Base-by-base conservation (phyloP, 345 rosid species). In the Odontarrhena argentea region DNA sequence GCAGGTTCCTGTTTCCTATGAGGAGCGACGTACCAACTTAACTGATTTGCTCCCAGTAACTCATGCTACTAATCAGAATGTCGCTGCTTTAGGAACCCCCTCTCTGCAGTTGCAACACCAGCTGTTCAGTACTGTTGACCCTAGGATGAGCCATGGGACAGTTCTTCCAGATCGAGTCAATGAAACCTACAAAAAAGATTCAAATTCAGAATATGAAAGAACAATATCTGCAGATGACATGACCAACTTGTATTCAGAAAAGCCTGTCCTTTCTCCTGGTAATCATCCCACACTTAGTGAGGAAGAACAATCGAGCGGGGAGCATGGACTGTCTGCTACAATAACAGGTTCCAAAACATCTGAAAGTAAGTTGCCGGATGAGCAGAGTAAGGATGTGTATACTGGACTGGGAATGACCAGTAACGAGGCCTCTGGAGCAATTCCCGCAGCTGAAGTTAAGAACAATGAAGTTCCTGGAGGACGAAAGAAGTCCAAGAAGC, bases 401-500 rank as follows among this genome's bases (percentile, higher is more conserved):
- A 73, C 63, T 70, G 82, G 71, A 65, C 83, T 70, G 45, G 86
- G 70, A 51, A 69, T 51, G 46, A 40, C 52, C 61, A 74, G 41
- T 67, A 76, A 55, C 48, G 84, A 78, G 67, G 60, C 72, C 43
- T 45, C 81, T 30, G 52, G 54, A 24, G 76, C 43, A 41, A 60
- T 18, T 53, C 69, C 63, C 24, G 44, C 60, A 37, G 44, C 77
- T 5, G 91, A 80, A 64, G 71, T 58, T 18, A 87, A 79, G 73
- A 74, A 41, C 70, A 73, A 35, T 76, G 97, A 90, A 74, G 71
- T 64, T 30, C 76, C 76, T 53, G 96, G 85, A 55, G 78, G 67
- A 18, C 85, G 78, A 66, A 94, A 91, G 86, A 91, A 87, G 81
- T 77, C 96, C 28, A 87, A 84, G 76, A 91, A 85, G 78, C 96